Conservation (phyloP, 1,139 yeast species). For the Saccharomyces hybrid region DNA sequence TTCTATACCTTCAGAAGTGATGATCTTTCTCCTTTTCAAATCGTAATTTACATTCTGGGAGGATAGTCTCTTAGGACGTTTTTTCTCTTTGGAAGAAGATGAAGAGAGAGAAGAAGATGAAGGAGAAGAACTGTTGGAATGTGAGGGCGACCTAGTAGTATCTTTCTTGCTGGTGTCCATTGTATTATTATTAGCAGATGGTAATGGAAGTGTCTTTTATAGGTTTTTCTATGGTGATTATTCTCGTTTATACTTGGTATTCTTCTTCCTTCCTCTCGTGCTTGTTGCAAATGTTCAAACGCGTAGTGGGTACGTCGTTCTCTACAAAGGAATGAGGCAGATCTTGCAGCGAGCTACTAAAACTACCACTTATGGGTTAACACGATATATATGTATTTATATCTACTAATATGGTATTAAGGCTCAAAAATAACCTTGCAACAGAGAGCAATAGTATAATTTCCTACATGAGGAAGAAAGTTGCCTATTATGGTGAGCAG, state of each 20-base stretch:
- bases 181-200: not conserved
- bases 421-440: not conserved
- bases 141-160: not conserved
- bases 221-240: not conserved
- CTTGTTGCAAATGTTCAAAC: not conserved
- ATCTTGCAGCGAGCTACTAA: not conserved
- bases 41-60: conserved; percentile 28
- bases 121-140: not conserved
- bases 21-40: conserved; percentile 26
- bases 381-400: not conserved
- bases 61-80: conserved; percentile 26
- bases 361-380: not conserved
- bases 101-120: not conserved
- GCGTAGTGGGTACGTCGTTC: not conserved
- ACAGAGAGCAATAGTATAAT: not conserved
- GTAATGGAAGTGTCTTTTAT: not conserved
- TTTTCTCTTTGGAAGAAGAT: not conserved
- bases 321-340: not conserved
- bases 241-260: not conserved
- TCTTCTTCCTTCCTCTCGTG: not conserved
- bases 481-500: not conserved
- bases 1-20: conserved; percentile 19
- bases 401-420: not conserved
- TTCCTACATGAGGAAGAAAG: not conserved
- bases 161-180: conserved; percentile 1